Conservation (phyloP, 805 yeast genomes). For the Myxozyma sirexii region DNA sequence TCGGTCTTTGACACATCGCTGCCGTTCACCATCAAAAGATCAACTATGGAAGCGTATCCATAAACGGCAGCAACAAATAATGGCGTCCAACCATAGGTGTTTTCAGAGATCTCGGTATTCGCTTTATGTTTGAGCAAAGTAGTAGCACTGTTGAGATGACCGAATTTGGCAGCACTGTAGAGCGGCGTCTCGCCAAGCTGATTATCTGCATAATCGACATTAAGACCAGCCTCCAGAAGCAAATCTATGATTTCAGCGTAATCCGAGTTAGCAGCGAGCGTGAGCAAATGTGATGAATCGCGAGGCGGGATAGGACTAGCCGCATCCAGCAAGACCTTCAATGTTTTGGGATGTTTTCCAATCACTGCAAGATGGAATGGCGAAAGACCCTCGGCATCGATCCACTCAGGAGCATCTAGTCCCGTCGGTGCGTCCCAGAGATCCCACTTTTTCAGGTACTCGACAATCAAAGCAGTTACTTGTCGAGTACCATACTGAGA, state of each 20-base stretch:
- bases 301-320: conserved; percentile 47
- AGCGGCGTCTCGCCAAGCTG: conserved; percentile 78
- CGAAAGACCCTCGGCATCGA: conserved; percentile 71
- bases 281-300: conserved; percentile 64
- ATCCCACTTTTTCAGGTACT: conserved; percentile 60
- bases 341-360: conserved; percentile 80
- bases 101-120: conserved; percentile 72
- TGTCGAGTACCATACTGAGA: conserved; percentile 80
- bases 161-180: conserved; percentile 74
- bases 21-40: conserved; percentile 54
- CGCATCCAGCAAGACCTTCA: conserved; percentile 57
- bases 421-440: conserved; percentile 32
- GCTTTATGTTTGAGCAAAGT: conserved; percentile 66
- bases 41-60: conserved; percentile 64
- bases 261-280: conserved; percentile 69
- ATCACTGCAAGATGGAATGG: conserved; percentile 83
- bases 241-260: conserved; percentile 58
- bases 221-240: conserved; percentile 60
- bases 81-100: conserved; percentile 92
- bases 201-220: conserved; percentile 62
- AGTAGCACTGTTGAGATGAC: conserved; percentile 56
- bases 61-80: conserved; percentile 87
- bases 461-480: conserved; percentile 60
- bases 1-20: conserved; percentile 64
- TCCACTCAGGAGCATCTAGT: conserved; percentile 41